phyloP scores from a whole-genome alignment of 2,329 filamentous ascomycete genomes.

The Ascochyta rabiei region DNA sequence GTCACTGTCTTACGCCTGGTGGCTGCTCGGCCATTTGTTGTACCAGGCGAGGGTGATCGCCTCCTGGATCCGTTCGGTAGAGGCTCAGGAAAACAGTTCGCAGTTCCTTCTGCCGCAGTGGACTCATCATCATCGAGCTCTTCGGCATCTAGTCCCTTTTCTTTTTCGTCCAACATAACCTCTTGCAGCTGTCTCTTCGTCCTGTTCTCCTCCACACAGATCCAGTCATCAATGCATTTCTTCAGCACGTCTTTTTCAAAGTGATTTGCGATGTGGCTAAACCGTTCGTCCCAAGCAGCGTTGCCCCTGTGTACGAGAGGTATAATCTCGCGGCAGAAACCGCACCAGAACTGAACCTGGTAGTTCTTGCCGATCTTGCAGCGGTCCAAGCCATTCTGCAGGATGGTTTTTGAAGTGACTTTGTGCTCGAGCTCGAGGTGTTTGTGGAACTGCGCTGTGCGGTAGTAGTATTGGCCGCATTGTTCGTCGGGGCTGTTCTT shows the following conservation, averaged over 20 bases:
- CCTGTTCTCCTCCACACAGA: constrained; percentile 48
- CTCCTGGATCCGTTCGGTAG: too few relatives aligned
- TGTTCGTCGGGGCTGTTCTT: background rate
- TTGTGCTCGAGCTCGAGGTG: constrained; percentile 65
- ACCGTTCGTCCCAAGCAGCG: constrained; percentile 65
- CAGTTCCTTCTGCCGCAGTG: too few relatives aligned
- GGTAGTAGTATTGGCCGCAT: constrained; percentile 67
- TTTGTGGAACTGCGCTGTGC: constrained; percentile 62
- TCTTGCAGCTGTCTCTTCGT: constrained; percentile 38
- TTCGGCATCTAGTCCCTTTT: constrained; percentile 8
- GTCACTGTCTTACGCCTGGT: too few relatives aligned
- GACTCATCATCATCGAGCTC: background rate
- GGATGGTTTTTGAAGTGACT: constrained; percentile 29
- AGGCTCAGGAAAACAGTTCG: too few relatives aligned
- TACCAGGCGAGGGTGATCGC: too few relatives aligned
- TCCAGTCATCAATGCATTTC: constrained; percentile 63
- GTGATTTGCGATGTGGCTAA: constrained; percentile 78
- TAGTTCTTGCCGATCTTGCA: constrained; percentile 69
- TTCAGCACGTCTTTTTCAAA: constrained; percentile 60
- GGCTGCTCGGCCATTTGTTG: too few relatives aligned
- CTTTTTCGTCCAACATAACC: constrained; percentile 24
- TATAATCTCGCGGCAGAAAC: constrained; percentile 72
- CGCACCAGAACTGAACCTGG: constrained; percentile 80
- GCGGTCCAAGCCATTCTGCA: constrained; percentile 54
- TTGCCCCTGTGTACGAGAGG: constrained; percentile 56